Base-by-base conservation (phyloP, 2,329 filamentous ascomycete genomes). In the Trichoderma hamatum region DNA sequence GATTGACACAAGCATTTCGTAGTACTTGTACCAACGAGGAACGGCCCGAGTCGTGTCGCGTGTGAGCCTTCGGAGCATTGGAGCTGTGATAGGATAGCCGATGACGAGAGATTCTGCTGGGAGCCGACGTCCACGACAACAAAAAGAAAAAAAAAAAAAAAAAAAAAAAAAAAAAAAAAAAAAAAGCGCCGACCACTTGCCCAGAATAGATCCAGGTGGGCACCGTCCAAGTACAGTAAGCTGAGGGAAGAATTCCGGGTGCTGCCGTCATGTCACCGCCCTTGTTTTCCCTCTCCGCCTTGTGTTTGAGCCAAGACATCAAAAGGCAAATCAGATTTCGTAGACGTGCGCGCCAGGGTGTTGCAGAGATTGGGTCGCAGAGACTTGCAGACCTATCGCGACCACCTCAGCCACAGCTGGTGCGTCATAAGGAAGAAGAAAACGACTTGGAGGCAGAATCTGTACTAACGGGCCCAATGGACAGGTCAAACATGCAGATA, bases 1-100 rank as follows among this genome's bases (percentile, higher is more conserved):
- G n/a, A 24, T 21, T 24, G 46, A 49, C 24, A 11, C 49, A 28
- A 3, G 39, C 39, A 43, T 6, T 19, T 43, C 19, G 16, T 43
- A 5, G 19, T 43, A 19, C 39, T 43, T 43, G 39, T 21, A 28
- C 49, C 49, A 32, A 51, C 39, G 43, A 62, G 43, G 59, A 55
- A 46, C 64, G 64, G 64, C 52, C 52, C 64, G 54, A 43, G 43
- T 67, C 64, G 55, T 54, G 55, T 68, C 46, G 43, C 43, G 65
- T 61, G 65, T 55, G 56, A 34, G 39, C 49, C 46, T 49, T 49
- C 46, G 46, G 46, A 49, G 46, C 46, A 49, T 5, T 5, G n/a
- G 46, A 49, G 46, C 46, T 21, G 46, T 49, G 46, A 13, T 49
- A 24, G 46, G 46, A 13, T 49, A 24, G 46, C 28, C 32, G 51